A percentile compares a stretch with the other conserved stretches of the same genome.
These are phyloP conservation scores for Fraxinus nigra DNA, from an alignment of 305 asterid species.

Conservation along the genomic window DNA sequence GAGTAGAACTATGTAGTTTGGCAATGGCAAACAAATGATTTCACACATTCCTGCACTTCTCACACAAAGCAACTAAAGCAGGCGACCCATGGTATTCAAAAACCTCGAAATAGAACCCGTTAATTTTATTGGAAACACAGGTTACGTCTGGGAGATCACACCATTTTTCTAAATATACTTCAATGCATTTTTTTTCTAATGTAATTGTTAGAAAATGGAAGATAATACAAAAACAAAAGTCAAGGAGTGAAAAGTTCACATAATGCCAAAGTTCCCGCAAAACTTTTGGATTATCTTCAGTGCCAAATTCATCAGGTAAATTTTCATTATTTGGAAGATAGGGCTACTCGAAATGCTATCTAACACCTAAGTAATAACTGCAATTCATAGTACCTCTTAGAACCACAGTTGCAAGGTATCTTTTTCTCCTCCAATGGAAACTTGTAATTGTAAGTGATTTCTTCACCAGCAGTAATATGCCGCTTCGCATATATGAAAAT, in stretches of 20 bases:
- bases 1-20: neutral
- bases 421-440: slow-evolving; percentile 96
- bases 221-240: neutral
- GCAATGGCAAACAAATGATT: neutral
- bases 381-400: slow-evolving; percentile 59
- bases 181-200: neutral
- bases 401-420: slow-evolving; percentile 96
- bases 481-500: slow-evolving; percentile 96
- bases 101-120: neutral
- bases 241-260: neutral
- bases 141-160: neutral
- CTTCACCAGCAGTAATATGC: slow-evolving; percentile 89
- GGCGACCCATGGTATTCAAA: neutral
- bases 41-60: neutral
- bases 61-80: neutral
- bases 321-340: slow-evolving; percentile 5
- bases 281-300: neutral
- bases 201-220: neutral
- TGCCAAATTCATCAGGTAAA: slow-evolving; percentile 6
- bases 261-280: neutral
- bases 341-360: slow-evolving; percentile 13
- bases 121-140: neutral
- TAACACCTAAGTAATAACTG: neutral
- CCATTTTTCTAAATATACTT: neutral
- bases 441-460: slow-evolving; percentile 92